Conservation (phyloP, 106 monocot genomes). For the Vanilla planifolia region DNA sequence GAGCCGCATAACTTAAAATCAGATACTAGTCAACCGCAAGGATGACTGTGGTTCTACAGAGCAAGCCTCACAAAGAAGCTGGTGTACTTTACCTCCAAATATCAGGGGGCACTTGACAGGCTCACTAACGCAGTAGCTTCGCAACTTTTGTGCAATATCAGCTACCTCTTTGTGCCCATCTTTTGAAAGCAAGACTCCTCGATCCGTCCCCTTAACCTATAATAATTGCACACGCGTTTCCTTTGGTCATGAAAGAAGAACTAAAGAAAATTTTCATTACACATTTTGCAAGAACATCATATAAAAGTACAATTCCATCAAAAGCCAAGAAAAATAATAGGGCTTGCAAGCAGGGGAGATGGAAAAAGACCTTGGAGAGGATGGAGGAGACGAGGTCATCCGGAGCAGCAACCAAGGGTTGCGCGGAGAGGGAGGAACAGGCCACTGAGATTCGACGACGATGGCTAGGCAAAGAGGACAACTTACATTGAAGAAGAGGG, state of each 20-base stretch:
- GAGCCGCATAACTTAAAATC: too few species aligned
- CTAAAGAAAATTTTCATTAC: too few species aligned
- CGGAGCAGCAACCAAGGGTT: slow-evolving; percentile 25
- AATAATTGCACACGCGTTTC: neutral
- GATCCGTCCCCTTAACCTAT: slow-evolving; percentile 83
- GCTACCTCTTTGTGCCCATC: slow-evolving; percentile 71
- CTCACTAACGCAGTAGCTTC: slow-evolving; percentile 57
- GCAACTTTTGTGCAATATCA: slow-evolving; percentile 45
- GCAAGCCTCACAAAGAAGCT: slow-evolving; percentile 5
- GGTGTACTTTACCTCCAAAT: slow-evolving; percentile 59
- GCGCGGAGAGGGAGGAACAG: slow-evolving; percentile 41
- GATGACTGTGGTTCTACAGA: neutral
- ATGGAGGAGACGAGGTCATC: slow-evolving; percentile 71
- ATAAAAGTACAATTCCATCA: neutral
- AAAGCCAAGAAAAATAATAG: neutral
- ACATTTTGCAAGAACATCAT: neutral
- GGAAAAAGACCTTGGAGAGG: slow-evolving; percentile 57
- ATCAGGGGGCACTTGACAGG: slow-evolving; percentile 88
- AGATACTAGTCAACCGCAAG: too few species aligned
- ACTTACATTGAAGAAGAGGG: too few species aligned
- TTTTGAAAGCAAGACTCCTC: slow-evolving; percentile 65
- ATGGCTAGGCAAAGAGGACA: slow-evolving; percentile 5
- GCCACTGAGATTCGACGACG: slow-evolving; percentile 15
- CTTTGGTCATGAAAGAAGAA: neutral
- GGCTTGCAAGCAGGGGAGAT: neutral